A percentile compares a stretch with the other conserved stretches of the same genome.
Evolutionary conservation across 306 rosid species (phyloP).

Genomic region (Coriaria nepalensis): DNA sequence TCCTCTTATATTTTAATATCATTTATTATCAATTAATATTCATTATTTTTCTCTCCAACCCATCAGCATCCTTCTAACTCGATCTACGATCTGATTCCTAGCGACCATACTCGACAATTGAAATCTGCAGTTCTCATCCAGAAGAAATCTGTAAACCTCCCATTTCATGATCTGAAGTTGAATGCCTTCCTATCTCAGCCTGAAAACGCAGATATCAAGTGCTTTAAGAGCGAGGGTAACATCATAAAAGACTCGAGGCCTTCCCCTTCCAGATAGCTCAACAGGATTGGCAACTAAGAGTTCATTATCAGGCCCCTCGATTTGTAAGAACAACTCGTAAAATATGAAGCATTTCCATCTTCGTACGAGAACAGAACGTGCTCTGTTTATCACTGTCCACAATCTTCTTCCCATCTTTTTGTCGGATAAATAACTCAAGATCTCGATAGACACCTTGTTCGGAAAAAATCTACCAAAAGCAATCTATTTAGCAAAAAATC

Average conservation of each 20-base stretch:
- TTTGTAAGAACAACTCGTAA: slow-evolving; percentile 49
- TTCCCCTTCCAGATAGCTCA: slow-evolving; percentile 71
- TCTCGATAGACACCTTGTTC: slow-evolving; percentile 36
- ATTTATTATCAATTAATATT: no score
- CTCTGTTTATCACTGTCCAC: slow-evolving; percentile 45
- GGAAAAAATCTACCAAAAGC: slow-evolving; percentile 49
- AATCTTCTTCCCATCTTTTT: slow-evolving; percentile 51
- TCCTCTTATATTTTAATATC: no score
- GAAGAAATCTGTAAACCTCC: slow-evolving; percentile 70
- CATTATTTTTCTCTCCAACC: no score
- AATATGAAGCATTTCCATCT: slow-evolving; percentile 71
- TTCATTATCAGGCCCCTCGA: slow-evolving; percentile 75
- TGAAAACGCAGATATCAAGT: slow-evolving; percentile 58
- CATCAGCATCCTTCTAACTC: slow-evolving; percentile 65
- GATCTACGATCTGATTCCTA: slow-evolving; percentile 60
- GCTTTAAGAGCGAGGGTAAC: slow-evolving; percentile 58
- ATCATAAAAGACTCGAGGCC: slow-evolving; percentile 68
- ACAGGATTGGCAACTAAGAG: slow-evolving; percentile 70
- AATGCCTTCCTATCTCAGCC: slow-evolving; percentile 76
- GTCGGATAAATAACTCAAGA: slow-evolving; percentile 62
- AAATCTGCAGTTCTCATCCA: slow-evolving; percentile 54
- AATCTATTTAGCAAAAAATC: slow-evolving; percentile 21
- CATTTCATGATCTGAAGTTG: slow-evolving; percentile 60
- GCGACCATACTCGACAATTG: slow-evolving; percentile 25
- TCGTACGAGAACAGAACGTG: slow-evolving; percentile 38